Percentiles rank a stretch among this genome's conserved stretches.
These are phyloP conservation scores for Teunomyces gatunensis DNA, from an alignment of 805 yeast species.

Conservation along the genomic window DNA sequence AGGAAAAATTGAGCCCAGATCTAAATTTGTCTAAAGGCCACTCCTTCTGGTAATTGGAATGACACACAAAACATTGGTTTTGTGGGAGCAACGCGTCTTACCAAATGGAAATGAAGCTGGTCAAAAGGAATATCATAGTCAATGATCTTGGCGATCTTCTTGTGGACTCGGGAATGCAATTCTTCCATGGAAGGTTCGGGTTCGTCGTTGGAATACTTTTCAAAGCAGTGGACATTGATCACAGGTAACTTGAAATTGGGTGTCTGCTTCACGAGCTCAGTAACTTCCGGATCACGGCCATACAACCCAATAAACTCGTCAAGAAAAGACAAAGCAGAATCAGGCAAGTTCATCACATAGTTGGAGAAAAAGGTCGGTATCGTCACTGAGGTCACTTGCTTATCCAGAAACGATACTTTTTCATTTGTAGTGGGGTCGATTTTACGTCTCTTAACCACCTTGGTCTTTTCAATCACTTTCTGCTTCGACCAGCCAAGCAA, in stretches of 20 bases:
- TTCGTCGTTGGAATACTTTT: conserved; percentile 75
- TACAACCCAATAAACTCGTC: conserved; percentile 77
- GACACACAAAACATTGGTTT: conserved; percentile 93
- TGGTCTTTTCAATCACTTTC: conserved; percentile 32
- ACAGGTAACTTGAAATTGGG: conserved; percentile 62
- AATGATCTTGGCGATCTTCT: conserved; percentile 43
- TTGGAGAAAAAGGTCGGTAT: conserved; percentile 62
- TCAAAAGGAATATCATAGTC: conserved; percentile 48
- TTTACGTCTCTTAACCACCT: conserved; percentile 33
- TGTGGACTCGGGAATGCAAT: conserved; percentile 63
- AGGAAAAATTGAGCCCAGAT: background rate
- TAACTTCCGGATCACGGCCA: conserved; percentile 35
- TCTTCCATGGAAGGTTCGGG: conserved; percentile 71
- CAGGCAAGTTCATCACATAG: conserved; percentile 95
- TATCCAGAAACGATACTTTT: conserved; percentile 12
- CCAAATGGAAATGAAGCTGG: conserved; percentile 67
- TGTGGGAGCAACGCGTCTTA: conserved; percentile 93
- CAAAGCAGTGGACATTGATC: conserved; percentile 89
- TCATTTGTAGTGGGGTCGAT: conserved; percentile 32
- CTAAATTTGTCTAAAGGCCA: conserved; percentile 46
- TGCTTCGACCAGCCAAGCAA: conserved; percentile 45
- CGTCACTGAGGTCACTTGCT: conserved; percentile 18
- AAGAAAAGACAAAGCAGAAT: conserved; percentile 80
- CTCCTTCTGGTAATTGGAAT: conserved; percentile 66
- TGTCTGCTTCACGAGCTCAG: conserved; percentile 28